Evolutionary conservation across 1,284 basidiomycete genomes (phyloP), one percentile per base, ranked within the genome.

Genomic region (Tilletia indica): DNA sequence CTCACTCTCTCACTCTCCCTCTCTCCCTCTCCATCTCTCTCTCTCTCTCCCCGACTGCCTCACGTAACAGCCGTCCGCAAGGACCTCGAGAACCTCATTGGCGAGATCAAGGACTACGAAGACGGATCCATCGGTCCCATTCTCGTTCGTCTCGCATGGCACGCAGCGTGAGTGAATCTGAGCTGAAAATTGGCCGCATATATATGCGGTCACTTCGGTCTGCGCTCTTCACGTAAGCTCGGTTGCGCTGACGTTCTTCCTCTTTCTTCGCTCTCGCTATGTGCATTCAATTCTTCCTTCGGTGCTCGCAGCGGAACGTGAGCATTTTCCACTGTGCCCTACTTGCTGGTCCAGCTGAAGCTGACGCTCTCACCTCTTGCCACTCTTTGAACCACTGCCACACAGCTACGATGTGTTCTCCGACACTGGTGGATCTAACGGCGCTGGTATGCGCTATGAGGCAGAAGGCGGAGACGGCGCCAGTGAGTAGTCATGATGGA

Each of bases 341-440:
- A 8, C 42, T 45, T 45, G 21, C 34, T 63, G 3, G 11, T n/a
- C 42, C 42, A 14, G 42, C 42, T 14, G 42, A 45, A 45, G 25
- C 31, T 21, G 21, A 56, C 54, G 4, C n/a, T 34, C n/a, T 8
- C 54, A 2, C 21, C 54, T 34, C 54, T 56, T 56, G 31, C 31
- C 54, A 39, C 63, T n/a, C 9, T 38, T 45, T 45, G 42, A 45
- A 45, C 42, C 42, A 14, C 25, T 31, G 25, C 25, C 42, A 36
- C 80, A 80, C 14, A 83, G 81, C 54, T 80, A 76, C 72, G 85
- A 84, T 83, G 78, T 80, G 69, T 75, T 82, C 51, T 75, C 77
- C 68, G 77, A 87, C 72, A 87, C 86, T 51, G 87, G 87, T 34
- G 87, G 87, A 54, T 86, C 86, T 49, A 87, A 88, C 77, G 87